These are phyloP conservation scores for Penicillium longicatenatum DNA, from an alignment of 495 filamentous ascomycete genomes.

Conservation along the genomic window DNA sequence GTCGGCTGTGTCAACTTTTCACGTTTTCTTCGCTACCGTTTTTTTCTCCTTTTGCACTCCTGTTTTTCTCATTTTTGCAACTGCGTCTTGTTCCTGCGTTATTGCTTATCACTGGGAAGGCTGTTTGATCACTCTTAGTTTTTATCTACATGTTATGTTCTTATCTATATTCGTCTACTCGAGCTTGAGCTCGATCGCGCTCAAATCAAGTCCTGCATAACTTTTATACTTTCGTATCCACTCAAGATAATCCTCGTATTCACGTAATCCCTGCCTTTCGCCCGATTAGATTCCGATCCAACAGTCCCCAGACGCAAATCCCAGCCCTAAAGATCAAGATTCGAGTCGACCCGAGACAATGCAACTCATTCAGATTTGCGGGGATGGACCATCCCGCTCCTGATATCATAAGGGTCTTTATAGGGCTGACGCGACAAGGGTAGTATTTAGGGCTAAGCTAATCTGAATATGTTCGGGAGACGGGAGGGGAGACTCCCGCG, in stretches of 20 bases:
- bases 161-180: not conserved
- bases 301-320: no score
- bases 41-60: conserved; percentile 12
- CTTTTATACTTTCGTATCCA: not conserved
- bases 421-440: not conserved
- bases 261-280: no score
- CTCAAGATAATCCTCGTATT: not conserved
- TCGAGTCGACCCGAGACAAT: not conserved
- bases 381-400: not conserved
- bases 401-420: not conserved
- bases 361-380: no score
- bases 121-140: conserved; percentile 48
- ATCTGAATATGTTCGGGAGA: not conserved
- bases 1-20: conserved; percentile 30
- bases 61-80: conserved; percentile 14
- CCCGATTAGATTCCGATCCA: no score
- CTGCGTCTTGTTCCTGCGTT: conserved; percentile 19
- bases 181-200: not conserved
- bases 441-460: not conserved
- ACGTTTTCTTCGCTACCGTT: conserved; percentile 1
- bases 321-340: not conserved
- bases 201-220: not conserved
- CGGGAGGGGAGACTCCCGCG: conserved; percentile 1
- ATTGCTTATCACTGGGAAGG: conserved; percentile 38
- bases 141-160: conserved; percentile 3